These are phyloP conservation scores for Trichoderma harzianum DNA, from an alignment of 2,329 filamentous ascomycete species.

Conservation along the genomic window DNA sequence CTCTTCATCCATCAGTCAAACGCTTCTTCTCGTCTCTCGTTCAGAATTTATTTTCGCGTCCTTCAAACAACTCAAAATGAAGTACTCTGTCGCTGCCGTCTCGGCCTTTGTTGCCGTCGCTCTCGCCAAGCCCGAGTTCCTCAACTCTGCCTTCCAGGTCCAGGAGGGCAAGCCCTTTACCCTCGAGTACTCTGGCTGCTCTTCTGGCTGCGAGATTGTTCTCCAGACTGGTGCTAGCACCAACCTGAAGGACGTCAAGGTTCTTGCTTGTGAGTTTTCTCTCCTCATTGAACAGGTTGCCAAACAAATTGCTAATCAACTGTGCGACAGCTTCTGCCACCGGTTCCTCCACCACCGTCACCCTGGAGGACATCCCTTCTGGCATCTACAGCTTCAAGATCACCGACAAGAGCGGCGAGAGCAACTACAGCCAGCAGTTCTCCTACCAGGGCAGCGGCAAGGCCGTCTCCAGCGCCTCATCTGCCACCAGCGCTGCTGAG, in stretches of 20 bases:
- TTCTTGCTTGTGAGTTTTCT: slow-evolving; percentile 31
- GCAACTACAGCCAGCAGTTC: slow-evolving; percentile 36
- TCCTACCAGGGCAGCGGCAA: slow-evolving; percentile 9
- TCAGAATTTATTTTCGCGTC: slow-evolving; percentile 8
- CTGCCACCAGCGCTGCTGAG: neutral
- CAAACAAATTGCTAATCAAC: neutral
- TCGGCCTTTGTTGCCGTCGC: slow-evolving; percentile 29
- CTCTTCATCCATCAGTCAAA: neutral
- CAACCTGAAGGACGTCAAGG: slow-evolving; percentile 31
- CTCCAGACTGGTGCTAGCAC: slow-evolving; percentile 31
- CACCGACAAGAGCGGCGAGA: slow-evolving; percentile 26
- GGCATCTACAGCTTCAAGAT: slow-evolving; percentile 38
- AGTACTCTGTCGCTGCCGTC: slow-evolving; percentile 33
- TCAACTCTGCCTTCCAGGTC: slow-evolving; percentile 32
- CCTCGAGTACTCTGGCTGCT: slow-evolving; percentile 33
- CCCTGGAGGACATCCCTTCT: slow-evolving; percentile 27
- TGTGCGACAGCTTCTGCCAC: slow-evolving; percentile 21
- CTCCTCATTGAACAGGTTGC: neutral
- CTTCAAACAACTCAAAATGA: slow-evolving; percentile 33
- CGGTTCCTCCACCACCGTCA: slow-evolving; percentile 29
- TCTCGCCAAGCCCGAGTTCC: slow-evolving; percentile 31
- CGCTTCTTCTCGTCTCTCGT: slow-evolving; percentile 16
- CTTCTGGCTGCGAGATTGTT: slow-evolving; percentile 33
- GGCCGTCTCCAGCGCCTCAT: slow-evolving; percentile 5
- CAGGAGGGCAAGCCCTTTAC: slow-evolving; percentile 32